These are phyloP conservation scores for Ganoderma lucidum DNA, from an alignment of 1,284 basidiomycete genomes.

Conservation along the genomic window DNA sequence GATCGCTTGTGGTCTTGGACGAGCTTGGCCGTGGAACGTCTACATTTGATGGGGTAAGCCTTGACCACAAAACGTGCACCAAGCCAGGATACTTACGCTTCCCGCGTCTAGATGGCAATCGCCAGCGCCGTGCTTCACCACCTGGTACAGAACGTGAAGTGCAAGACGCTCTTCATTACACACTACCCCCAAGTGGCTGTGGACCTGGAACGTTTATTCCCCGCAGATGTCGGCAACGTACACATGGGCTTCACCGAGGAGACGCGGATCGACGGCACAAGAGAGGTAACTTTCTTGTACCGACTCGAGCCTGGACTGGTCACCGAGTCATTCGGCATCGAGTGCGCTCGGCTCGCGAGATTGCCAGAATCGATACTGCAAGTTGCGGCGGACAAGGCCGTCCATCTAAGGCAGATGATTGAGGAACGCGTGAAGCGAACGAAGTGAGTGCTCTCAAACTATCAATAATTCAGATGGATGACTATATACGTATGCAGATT, in stretches of 20 bases:
- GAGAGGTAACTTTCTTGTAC: constrained; percentile 89
- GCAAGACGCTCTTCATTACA: constrained; percentile 93
- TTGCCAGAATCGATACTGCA: constrained; percentile 74
- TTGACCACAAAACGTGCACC: neutral
- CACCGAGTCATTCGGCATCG: constrained; percentile 87
- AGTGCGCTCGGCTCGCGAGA: constrained; percentile 88
- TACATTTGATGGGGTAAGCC: constrained; percentile 82
- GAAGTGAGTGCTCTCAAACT: constrained; percentile 46
- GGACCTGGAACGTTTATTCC: constrained; percentile 62
- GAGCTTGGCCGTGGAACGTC: constrained; percentile 87
- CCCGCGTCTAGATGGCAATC: constrained; percentile 74
- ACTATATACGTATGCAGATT: constrained; percentile 22
- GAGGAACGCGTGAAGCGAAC: constrained; percentile 58
- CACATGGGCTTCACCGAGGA: constrained; percentile 89
- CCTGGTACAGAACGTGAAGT: constrained; percentile 66
- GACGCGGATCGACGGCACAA: constrained; percentile 68
- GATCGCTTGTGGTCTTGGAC: constrained; percentile 88
- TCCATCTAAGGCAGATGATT: constrained; percentile 62
- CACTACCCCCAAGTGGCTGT: constrained; percentile 85
- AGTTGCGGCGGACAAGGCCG: constrained; percentile 63
- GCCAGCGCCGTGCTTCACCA: constrained; percentile 83
- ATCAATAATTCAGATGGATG: neutral
- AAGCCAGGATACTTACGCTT: neutral
- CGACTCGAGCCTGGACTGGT: constrained; percentile 77
- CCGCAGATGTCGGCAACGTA: constrained; percentile 71